Conservation (phyloP, 495 filamentous ascomycete genomes). For the Haplographium delicatum region DNA sequence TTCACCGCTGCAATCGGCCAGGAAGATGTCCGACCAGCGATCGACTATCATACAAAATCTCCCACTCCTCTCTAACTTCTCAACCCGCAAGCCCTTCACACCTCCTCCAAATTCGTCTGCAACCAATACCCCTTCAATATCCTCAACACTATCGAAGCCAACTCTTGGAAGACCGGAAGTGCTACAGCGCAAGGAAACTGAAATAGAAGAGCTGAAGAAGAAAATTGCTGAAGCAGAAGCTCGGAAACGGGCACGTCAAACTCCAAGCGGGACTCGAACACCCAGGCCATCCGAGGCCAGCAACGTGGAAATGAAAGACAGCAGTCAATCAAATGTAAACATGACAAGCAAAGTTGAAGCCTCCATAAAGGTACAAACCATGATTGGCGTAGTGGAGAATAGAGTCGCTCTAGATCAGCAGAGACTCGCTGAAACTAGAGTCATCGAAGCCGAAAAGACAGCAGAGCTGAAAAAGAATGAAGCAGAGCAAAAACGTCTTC, state of each 20-base stretch:
- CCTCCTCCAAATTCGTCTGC: constrained; percentile 27
- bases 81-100: constrained; percentile 34
- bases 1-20: constrained; percentile 21
- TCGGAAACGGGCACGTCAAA: constrained; percentile 38
- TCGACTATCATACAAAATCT: constrained; percentile 37
- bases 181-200: constrained; percentile 58
- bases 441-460: constrained; percentile 13
- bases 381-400: constrained; percentile 10
- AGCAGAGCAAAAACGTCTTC: constrained; percentile 33
- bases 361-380: constrained; percentile 19
- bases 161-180: constrained; percentile 39
- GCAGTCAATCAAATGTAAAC: background rate
- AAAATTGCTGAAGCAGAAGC: constrained; percentile 75
- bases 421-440: constrained; percentile 12
- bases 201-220: constrained; percentile 69
- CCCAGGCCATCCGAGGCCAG: constrained; percentile 6
- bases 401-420: constrained; percentile 12
- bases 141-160: constrained; percentile 9
- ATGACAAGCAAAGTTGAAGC: constrained; percentile 13
- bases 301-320: background rate
- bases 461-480: constrained; percentile 25
- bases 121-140: constrained; percentile 33
- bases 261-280: constrained; percentile 19
- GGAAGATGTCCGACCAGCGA: constrained; percentile 25
- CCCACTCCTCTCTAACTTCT: constrained; percentile 36